Evolutionary conservation across 805 yeast species (phyloP), one percentile per base, ranked within the genome.

Genomic region (Ogataea kodamae): DNA sequence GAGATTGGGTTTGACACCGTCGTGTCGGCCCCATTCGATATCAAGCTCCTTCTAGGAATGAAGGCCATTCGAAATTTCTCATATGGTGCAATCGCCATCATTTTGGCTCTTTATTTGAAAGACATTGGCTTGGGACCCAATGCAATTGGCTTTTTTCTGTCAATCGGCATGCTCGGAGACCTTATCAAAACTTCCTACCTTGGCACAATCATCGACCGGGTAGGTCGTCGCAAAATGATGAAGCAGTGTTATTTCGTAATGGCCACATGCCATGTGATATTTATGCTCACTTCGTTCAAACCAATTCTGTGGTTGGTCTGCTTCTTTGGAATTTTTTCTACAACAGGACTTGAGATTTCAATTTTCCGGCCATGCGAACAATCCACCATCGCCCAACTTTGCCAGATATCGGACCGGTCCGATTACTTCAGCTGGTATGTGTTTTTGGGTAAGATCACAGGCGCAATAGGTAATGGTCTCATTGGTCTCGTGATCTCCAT

Each of bases 391-490:
- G 76, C 79, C 0, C 68, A 73, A 11, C 49, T 74, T 37, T 61
- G 65, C 4, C 52, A 62, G 5, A 46, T 59, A 10, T 61, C 59
- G 8, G 56, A 65, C 18, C 52, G 78, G 33, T 63, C 78, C 0
- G 80, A 75, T 45, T 58, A 72, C n/a, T 75, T 68, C 45, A 72
- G 78, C 6, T 74, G 80, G 79, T 74, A 73, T 48, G 62, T 67
- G 1, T 67, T 75, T 43, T 49, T 70, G 22, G 80, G 78, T 0
- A 60, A 65, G 3, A 46, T 70, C 15, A 65, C 73, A 12, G 59
- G 65, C 15, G 76, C 78, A 0, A 10, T 67, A 7, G 80, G 78
- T 1, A 61, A 69, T 4, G 49, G 68, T 5, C 24, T 55, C 2
- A 61, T 65, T 21, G 79, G 78, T 1, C 33, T 35, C 17, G 27